Percentiles rank a stretch among this genome's conserved stretches.
phyloP scores from a whole-genome alignment of 1,284 basidiomycete genomes.

The Cutaneotrichosporon sp. region DNA sequence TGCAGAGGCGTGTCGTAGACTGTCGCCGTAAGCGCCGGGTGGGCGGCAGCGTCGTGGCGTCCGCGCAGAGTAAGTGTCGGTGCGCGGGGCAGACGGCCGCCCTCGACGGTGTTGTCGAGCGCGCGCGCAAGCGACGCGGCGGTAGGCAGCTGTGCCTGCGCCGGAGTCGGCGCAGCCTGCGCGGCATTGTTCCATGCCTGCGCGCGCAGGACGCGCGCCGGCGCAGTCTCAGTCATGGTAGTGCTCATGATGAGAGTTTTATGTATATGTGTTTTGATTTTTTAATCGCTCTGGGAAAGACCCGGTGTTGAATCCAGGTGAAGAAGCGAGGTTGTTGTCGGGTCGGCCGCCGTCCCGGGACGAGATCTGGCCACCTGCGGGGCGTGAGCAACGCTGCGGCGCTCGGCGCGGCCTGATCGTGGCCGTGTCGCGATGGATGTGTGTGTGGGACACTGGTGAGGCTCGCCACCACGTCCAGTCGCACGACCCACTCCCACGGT shows the following conservation, averaged over 20 bases:
- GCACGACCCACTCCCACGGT: too few species aligned
- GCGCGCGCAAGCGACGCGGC: constrained; percentile 32
- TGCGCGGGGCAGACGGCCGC: constrained; percentile 28
- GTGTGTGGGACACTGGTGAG: too few species aligned
- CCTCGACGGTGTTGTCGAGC: constrained; percentile 29
- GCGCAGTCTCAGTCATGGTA: constrained; percentile 17
- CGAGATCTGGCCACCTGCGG: constrained; percentile 4
- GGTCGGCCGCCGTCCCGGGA: constrained; percentile 12
- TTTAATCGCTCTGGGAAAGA: neutral
- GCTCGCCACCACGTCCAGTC: too few species aligned
- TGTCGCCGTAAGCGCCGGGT: constrained; percentile 24
- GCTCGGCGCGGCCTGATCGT: neutral
- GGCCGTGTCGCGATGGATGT: neutral
- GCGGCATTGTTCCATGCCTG: constrained; percentile 12
- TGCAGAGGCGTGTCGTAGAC: constrained; percentile 33
- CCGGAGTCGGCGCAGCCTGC: neutral
- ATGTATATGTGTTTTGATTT: neutral
- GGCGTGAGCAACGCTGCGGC: neutral
- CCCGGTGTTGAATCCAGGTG: constrained; percentile 12
- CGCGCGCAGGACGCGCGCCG: constrained; percentile 13
- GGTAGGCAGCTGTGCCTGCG: neutral
- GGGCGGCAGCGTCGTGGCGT: constrained; percentile 2
- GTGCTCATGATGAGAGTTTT: constrained; percentile 17
- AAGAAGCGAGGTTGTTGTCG: constrained; percentile 9
- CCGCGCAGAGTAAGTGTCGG: constrained; percentile 3